Conservation (phyloP, 208 protist species). For the Paratrypanosoma confusum region DNA sequence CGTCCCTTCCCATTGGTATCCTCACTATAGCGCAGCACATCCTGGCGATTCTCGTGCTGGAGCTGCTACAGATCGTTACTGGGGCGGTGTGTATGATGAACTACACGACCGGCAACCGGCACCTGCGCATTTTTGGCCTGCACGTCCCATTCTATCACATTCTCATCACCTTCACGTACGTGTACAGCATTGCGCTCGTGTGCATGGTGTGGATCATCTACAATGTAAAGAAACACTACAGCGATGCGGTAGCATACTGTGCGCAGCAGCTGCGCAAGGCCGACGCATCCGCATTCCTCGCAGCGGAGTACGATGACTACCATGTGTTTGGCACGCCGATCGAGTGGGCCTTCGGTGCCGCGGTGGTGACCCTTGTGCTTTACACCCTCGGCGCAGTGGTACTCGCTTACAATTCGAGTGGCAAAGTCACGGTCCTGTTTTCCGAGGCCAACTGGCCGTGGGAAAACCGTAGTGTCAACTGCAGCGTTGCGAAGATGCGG, state of each 20-base stretch:
- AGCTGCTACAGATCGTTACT: constrained; percentile 59
- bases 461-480: constrained; percentile 49
- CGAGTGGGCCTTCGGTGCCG: constrained; percentile 59
- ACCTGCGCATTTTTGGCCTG: constrained; percentile 59
- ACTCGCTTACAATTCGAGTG: constrained; percentile 31
- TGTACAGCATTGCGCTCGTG: constrained; percentile 48
- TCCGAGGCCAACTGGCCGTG: constrained; percentile 72
- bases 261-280: constrained; percentile 11
- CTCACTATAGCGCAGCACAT: constrained; percentile 58
- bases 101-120: constrained; percentile 52
- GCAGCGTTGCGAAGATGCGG: constrained; percentile 51
- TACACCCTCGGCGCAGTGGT: constrained; percentile 29
- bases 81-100: constrained; percentile 20
- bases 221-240: constrained; percentile 36
- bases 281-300: constrained; percentile 19
- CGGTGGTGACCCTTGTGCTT: constrained; percentile 33
- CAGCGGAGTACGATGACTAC: constrained; percentile 47
- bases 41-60: constrained; percentile 42
- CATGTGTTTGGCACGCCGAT: constrained; percentile 57
- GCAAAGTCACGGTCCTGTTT: constrained; percentile 41
- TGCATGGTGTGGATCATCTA: constrained; percentile 41
- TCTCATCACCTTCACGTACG: constrained; percentile 30
- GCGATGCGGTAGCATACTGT: constrained; percentile 33
- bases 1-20: constrained; percentile 5
- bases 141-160: constrained; percentile 76